Evolutionary conservation across 306 rosid genomes (phyloP).

Genomic region (Oemleria cerasiformis): DNA sequence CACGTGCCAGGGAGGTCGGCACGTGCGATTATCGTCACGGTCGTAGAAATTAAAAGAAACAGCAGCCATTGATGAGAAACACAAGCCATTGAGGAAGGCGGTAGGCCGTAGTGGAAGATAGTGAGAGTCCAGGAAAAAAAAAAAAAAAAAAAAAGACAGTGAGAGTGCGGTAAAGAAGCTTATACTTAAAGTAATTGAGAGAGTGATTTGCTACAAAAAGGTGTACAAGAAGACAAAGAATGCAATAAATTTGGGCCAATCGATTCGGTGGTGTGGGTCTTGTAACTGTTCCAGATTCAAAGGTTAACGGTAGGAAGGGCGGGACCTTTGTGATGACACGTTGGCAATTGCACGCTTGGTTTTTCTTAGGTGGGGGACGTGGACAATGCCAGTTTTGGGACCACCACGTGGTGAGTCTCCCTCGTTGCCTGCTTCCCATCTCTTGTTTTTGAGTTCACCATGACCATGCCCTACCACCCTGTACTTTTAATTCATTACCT

Average conservation of each 20-base stretch:
- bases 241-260: neutral
- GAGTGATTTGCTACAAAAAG: neutral
- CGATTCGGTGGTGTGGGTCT: neutral
- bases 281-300: no score
- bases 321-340: neutral
- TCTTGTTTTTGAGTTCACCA: neutral
- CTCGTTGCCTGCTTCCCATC: neutral
- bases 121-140: no score
- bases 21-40: slow-evolving; percentile 6
- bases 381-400: neutral
- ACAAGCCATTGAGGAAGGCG: neutral
- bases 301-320: neutral
- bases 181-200: slow-evolving; percentile 6
- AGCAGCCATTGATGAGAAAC: slow-evolving; percentile 9
- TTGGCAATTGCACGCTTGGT: neutral
- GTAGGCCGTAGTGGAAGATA: neutral
- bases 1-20: slow-evolving; percentile 88
- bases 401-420: slow-evolving; percentile 2
- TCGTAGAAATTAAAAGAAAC: neutral
- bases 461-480: neutral
- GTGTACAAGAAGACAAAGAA: neutral
- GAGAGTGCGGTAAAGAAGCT: slow-evolving; percentile 12
- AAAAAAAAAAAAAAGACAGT: neutral
- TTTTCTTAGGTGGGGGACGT: neutral
- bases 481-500: no score